A percentile compares a stretch with the other conserved stretches of the same genome.
Conservation (phyloP, 176 grass and related monocot species). For the bread wheat (Triticum aestivum) region IWGSC_CS_RefSeq_v2.1 NC_057813.1:107281561-107282060, state of each 20-base stretch:
- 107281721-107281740: neutral
- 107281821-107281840: too few relatives aligned
- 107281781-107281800: neutral
- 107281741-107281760: neutral
- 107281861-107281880: neutral
- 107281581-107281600: neutral
- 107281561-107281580: neutral
- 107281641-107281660: neutral
- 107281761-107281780: neutral
- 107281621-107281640: neutral
- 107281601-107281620: neutral
- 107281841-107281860: neutral
- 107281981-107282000: constrained; percentile 1
- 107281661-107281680: neutral
- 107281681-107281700: too few relatives aligned
- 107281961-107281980: constrained; percentile 3
- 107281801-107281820: too few relatives aligned
- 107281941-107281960: neutral
- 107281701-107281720: constrained; percentile 16
- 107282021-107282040: neutral
- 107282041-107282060: neutral
- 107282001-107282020: constrained; percentile 36
- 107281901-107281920: neutral
- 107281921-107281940: constrained; percentile 4
- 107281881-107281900: neutral